Evolutionary conservation across 768 basidiomycete genomes (phyloP).

Genomic region (Amanita phalloides): DNA sequence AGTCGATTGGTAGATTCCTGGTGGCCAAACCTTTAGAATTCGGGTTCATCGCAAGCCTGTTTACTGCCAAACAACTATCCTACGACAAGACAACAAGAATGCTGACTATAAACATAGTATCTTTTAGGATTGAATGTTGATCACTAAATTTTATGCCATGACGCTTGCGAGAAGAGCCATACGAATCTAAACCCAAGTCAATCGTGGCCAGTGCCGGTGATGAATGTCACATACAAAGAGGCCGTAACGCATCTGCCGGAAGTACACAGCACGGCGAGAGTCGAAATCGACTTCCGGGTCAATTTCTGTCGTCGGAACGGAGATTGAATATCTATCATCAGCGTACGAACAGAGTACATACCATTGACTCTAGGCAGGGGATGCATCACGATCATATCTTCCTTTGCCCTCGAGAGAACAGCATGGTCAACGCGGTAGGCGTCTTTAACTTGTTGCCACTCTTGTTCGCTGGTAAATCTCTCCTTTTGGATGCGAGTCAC

Average conservation of each 20-base stretch:
- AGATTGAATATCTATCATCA: conserved; percentile 4
- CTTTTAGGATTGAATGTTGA: no score
- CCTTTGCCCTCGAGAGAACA: conserved; percentile 85
- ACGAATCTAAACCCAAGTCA: conserved; percentile 15
- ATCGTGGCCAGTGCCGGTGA: not conserved
- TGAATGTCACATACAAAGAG: conserved; percentile 68
- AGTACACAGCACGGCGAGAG: conserved; percentile 87
- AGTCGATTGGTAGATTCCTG: no score
- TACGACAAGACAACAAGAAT: not conserved
- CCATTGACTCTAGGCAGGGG: conserved; percentile 92
- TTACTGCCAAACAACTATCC: no score
- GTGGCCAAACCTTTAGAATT: no score
- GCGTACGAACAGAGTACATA: conserved; percentile 17
- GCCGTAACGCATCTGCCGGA: conserved; percentile 98
- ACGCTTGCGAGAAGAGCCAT: conserved; percentile 26
- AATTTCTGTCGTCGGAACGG: conserved; percentile 57
- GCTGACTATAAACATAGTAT: not conserved
- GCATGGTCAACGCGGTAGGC: conserved; percentile 92
- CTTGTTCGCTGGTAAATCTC: conserved; percentile 68
- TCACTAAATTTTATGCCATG: conserved; percentile 8
- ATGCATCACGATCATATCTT: conserved; percentile 98
- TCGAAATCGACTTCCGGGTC: conserved; percentile 98
- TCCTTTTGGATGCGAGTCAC: conserved; percentile 96
- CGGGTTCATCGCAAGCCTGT: no score
- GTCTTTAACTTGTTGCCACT: conserved; percentile 89